phyloP scores from a whole-genome alignment of 129 eudicot species.

The Tanacetum coccineum region DNA sequence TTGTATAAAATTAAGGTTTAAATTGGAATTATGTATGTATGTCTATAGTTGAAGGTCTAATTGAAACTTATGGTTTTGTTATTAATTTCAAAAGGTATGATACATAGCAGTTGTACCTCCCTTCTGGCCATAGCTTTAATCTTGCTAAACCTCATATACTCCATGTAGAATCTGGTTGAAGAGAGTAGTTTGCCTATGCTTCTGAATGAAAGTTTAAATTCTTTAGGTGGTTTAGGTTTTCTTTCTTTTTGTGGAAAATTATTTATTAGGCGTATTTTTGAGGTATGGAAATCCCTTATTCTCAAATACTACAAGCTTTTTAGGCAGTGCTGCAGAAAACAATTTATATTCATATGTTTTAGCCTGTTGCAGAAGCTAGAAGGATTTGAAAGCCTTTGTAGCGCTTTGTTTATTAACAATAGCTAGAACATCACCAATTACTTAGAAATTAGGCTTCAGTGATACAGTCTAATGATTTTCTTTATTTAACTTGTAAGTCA shows the following conservation, averaged over 20 bases:
- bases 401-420: no score
- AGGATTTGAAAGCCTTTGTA: slow-evolving; percentile 99
- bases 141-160: background rate
- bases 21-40: no score
- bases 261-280: no score
- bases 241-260: no score
- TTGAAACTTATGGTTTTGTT: no score
- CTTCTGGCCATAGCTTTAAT: no score
- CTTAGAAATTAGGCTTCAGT: slow-evolving; percentile 95
- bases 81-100: no score
- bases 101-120: no score
- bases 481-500: background rate
- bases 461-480: slow-evolving; percentile 62
- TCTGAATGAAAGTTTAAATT: slow-evolving; percentile 79
- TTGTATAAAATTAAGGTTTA: no score
- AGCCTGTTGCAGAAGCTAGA: slow-evolving; percentile 97
- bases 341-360: slow-evolving; percentile 25
- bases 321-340: slow-evolving; percentile 4
- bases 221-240: no score
- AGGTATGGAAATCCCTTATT: background rate
- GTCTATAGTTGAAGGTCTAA: no score
- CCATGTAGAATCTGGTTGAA: slow-evolving; percentile 58
- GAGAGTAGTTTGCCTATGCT: slow-evolving; percentile 93
- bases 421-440: slow-evolving; percentile 89
- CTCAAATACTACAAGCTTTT: slow-evolving; percentile 8